Conservation (phyloP, 139 green algal genomes). For the Coelastrella sp. region DNA sequence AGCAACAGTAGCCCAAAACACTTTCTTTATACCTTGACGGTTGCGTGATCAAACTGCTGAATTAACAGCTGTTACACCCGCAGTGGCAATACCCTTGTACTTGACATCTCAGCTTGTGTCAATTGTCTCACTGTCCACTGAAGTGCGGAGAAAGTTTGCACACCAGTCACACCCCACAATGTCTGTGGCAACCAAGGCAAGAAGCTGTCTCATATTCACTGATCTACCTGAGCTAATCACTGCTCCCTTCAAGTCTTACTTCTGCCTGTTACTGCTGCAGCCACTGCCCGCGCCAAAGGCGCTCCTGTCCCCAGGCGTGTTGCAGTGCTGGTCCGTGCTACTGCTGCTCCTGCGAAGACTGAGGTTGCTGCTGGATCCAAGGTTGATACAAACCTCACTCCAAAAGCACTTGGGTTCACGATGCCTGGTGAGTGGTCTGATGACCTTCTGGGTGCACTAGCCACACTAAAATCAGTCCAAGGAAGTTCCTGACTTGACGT, state of each 20-base stretch:
- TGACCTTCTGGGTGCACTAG: not conserved
- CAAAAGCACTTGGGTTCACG: slow-evolving; percentile 62
- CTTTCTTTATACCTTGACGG: not conserved
- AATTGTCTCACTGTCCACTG: no score
- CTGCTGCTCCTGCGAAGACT: slow-evolving; percentile 31
- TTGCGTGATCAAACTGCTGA: no score
- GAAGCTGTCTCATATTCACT: no score
- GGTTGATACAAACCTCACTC: slow-evolving; percentile 44
- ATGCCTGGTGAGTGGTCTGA: slow-evolving; percentile 59
- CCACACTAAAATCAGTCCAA: no score
- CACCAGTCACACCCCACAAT: no score
- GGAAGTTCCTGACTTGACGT: not conserved
- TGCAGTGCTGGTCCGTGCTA: slow-evolving; percentile 38
- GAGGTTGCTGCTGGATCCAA: not conserved
- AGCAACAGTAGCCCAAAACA: not conserved
- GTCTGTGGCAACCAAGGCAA: no score
- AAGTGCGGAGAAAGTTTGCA: no score
- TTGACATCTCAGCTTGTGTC: no score
- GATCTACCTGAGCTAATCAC: not conserved
- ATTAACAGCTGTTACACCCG: no score
- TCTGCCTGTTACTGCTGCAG: not conserved
- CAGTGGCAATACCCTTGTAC: no score
- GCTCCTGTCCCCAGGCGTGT: not conserved
- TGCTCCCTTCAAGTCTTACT: not conserved
- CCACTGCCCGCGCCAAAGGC: not conserved